These are phyloP conservation scores for Candida sanyaensis DNA, from an alignment of 1,139 yeast species.

Conservation along the genomic window DNA sequence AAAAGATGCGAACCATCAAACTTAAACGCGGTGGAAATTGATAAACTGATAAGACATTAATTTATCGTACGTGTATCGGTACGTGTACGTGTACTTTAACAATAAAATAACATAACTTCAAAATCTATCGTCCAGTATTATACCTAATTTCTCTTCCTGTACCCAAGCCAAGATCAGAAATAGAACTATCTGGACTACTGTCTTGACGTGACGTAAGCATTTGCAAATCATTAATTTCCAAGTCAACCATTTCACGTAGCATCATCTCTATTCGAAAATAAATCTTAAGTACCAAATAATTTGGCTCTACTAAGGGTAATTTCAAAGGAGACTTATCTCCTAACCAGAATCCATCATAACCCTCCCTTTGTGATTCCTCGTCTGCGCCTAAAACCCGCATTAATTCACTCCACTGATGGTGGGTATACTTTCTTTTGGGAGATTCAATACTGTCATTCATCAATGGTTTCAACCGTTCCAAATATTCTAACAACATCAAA, in stretches of 20 bases:
- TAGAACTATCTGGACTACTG: constrained; percentile 15
- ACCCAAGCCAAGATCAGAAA: background rate
- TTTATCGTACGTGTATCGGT: too few species aligned
- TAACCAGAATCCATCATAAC: constrained; percentile 43
- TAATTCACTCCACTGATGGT: constrained; percentile 34
- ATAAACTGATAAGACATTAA: too few species aligned
- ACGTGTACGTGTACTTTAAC: too few species aligned
- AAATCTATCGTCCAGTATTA: background rate
- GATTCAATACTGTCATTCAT: constrained; percentile 33
- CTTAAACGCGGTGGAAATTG: too few species aligned
- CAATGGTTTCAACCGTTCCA: constrained; percentile 27
- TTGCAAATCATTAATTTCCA: constrained; percentile 16
- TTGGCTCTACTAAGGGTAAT: constrained; percentile 66
- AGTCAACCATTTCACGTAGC: constrained; percentile 19
- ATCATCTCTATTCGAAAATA: constrained; percentile 29
- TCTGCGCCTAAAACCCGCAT: constrained; percentile 17
- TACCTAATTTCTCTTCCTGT: background rate
- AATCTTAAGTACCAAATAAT: constrained; percentile 54
- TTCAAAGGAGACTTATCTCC: constrained; percentile 65
- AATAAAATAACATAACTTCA: too few species aligned
- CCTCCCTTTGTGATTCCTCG: background rate
- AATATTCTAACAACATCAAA: constrained; percentile 19
- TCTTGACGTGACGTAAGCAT: constrained; percentile 16
- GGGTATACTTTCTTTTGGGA: constrained; percentile 33
- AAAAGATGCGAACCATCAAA: too few species aligned